These are phyloP conservation scores for Priceomyces medius DNA, from an alignment of 805 yeast species.

Conservation along the genomic window DNA sequence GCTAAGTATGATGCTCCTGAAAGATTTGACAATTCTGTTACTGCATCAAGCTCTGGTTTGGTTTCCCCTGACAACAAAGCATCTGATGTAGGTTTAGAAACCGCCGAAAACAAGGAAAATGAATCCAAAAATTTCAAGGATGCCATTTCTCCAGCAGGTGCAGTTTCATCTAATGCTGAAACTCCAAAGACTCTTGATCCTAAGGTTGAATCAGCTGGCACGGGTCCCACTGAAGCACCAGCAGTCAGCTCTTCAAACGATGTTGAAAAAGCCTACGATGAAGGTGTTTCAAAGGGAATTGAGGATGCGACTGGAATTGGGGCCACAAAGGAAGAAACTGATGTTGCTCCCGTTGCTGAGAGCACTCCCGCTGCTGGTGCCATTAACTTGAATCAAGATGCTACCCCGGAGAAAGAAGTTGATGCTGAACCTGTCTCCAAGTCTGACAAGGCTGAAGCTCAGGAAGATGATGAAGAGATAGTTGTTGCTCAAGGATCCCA, in stretches of 20 bases:
- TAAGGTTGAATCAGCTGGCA: too few species aligned
- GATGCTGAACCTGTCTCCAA: conserved; percentile 21
- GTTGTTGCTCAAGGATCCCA: conserved; percentile 38
- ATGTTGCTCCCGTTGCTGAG: background rate
- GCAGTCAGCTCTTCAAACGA: background rate
- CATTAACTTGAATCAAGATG: background rate
- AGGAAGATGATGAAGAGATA: conserved; percentile 33
- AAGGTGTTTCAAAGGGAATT: background rate
- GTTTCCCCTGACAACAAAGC: too few species aligned
- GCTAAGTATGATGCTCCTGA: background rate
- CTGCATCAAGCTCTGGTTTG: too few species aligned
- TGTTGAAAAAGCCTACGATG: background rate
- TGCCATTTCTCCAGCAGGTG: too few species aligned
- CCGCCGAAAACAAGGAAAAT: too few species aligned
- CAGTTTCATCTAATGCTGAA: too few species aligned
- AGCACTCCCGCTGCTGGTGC: background rate
- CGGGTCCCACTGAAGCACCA: background rate
- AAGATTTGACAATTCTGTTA: too few species aligned
- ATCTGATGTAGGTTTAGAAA: too few species aligned
- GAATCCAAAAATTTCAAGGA: too few species aligned
- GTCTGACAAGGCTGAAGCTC: conserved; percentile 1
- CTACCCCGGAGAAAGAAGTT: conserved; percentile 17
- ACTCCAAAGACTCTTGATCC: conserved; percentile 1
- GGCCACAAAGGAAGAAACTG: background rate
- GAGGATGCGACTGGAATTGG: background rate